These are phyloP conservation scores for Wallacemonas sp. DNA, from an alignment of 208 protist species.

Conservation along the genomic window DNA sequence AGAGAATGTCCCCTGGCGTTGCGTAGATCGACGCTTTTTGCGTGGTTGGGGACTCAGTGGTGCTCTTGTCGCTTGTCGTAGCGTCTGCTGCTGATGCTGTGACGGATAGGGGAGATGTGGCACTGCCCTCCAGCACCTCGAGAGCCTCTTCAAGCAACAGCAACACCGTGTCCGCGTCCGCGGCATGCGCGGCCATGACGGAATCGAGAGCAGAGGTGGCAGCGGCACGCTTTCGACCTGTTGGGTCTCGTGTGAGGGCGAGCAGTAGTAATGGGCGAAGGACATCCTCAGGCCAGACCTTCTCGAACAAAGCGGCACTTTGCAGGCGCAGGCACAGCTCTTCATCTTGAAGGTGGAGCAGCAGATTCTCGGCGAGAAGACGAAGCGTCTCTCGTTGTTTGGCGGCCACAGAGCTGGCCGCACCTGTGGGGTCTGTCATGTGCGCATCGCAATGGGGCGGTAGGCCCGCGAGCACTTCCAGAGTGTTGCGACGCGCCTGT, in stretches of 20 bases:
- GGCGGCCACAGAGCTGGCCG: not conserved
- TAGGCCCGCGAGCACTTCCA: conserved; percentile 72
- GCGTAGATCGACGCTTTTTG: not conserved
- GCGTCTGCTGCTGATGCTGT: too few relatives aligned
- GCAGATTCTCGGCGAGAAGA: conserved; percentile 67
- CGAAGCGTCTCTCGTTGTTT: conserved; percentile 55
- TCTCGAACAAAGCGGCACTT: conserved; percentile 68
- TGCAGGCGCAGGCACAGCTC: conserved; percentile 72
- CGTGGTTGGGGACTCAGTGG: not conserved
- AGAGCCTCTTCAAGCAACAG: conserved; percentile 30
- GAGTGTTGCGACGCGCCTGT: conserved; percentile 55
- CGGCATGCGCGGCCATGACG: conserved; percentile 55
- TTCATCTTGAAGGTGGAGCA: conserved; percentile 74
- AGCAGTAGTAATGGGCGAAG: conserved; percentile 64
- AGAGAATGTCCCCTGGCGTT: conserved; percentile 48
- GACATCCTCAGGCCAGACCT: conserved; percentile 77
- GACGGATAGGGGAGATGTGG: too few relatives aligned
- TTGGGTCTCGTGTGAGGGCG: conserved; percentile 46
- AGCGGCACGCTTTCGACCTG: conserved; percentile 48
- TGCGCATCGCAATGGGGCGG: conserved; percentile 22
- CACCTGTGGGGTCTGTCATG: not conserved
- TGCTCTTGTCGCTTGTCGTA: too few relatives aligned
- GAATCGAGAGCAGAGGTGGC: conserved; percentile 39
- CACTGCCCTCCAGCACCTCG: not conserved
- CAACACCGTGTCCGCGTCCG: conserved; percentile 32